phyloP scores from a whole-genome alignment of 306 rosid species.

The Geum urbanum region DNA sequence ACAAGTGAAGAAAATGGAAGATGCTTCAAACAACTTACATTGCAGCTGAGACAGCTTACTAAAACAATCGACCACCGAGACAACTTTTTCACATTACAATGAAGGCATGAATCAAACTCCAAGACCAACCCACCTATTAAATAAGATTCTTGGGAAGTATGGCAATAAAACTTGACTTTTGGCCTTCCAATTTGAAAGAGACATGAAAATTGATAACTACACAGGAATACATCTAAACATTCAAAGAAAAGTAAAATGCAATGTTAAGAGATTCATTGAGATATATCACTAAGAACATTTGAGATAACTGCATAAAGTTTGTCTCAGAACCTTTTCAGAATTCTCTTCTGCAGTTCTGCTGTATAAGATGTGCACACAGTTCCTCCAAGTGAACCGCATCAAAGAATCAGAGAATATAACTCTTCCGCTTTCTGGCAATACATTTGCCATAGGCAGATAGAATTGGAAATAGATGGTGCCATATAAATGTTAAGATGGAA shows the following conservation, averaged over 20 bases:
- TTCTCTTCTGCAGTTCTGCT: constrained; percentile 9
- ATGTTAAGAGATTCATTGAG: neutral
- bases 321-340: constrained; percentile 13
- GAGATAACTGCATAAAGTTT: constrained; percentile 8
- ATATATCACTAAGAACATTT: neutral
- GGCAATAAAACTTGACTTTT: neutral
- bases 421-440: constrained; percentile 14
- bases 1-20: neutral
- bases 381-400: constrained; percentile 22
- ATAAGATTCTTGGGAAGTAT: neutral
- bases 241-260: neutral
- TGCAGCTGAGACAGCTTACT: neutral
- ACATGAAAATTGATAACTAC: neutral
- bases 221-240: neutral
- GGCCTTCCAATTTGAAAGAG: neutral
- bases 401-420: constrained; percentile 14
- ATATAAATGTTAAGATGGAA: constrained; percentile 18
- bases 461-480: constrained; percentile 21
- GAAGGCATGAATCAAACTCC: neutral
- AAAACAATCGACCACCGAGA: too few relatives aligned
- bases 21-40: neutral
- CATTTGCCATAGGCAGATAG: constrained; percentile 5
- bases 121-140: neutral
- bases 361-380: constrained; percentile 15
- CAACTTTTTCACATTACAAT: neutral